Evolutionary conservation across 208 protist genomes (phyloP).

Genomic region (Acanthamoeba lenticulata): DNA sequence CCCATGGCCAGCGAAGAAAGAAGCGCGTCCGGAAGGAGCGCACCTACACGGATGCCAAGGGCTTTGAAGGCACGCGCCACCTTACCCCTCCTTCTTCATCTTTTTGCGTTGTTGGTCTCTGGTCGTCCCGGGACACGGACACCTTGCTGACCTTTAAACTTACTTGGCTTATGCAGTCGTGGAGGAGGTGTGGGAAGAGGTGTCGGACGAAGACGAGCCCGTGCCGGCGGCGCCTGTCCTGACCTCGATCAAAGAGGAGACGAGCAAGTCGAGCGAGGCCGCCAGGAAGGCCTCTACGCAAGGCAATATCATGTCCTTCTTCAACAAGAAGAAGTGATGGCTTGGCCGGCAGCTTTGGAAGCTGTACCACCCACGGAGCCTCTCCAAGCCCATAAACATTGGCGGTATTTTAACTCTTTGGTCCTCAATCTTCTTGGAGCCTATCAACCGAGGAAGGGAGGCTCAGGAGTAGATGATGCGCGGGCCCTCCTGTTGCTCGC

Average conservation of each 20-base stretch:
- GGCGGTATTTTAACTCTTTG: too few species aligned
- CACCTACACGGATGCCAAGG: slow-evolving; percentile 14
- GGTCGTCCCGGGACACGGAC: too few species aligned
- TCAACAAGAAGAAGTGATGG: slow-evolving; percentile 12
- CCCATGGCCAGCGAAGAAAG: not conserved
- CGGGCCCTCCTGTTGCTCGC: not conserved
- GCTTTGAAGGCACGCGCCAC: not conserved
- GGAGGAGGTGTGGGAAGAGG: slow-evolving; percentile 56
- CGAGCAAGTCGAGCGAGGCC: not conserved
- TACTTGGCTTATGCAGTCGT: not conserved
- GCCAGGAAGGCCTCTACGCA: not conserved
- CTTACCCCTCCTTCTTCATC: not conserved
- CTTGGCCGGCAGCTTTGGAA: not conserved
- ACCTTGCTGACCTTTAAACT: not conserved
- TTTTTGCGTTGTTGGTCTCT: too few species aligned
- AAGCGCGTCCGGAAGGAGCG: not conserved
- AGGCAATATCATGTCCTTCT: slow-evolving; percentile 43
- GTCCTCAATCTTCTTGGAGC: too few species aligned
- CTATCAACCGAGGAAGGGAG: not conserved
- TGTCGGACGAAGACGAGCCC: not conserved
- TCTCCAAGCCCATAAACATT: too few species aligned
- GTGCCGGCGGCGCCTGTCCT: not conserved
- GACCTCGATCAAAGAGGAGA: not conserved
- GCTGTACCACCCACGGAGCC: not conserved
- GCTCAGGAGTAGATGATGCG: slow-evolving; percentile 5